These are phyloP conservation scores for Rhododendron ovatum DNA, from an alignment of 148 eudicot genomes.

Conservation along the genomic window DNA sequence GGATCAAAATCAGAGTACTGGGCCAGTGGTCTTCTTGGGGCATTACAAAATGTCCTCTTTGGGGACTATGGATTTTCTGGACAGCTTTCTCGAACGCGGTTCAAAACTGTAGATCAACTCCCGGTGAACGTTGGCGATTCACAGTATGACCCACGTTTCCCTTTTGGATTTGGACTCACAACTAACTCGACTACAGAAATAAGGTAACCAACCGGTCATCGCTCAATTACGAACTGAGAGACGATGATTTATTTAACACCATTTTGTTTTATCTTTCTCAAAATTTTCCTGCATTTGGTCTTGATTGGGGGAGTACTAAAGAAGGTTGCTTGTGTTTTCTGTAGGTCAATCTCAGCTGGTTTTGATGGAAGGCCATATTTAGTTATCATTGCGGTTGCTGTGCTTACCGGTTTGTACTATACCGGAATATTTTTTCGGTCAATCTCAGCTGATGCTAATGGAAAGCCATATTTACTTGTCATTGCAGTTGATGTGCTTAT, in stretches of 20 bases:
- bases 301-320: neutral
- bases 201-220: neutral
- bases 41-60: conserved; percentile 33
- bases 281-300: neutral
- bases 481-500: conserved; percentile 23
- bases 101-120: conserved; percentile 71
- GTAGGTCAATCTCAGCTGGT: conserved; percentile 53
- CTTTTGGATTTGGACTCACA: conserved; percentile 65
- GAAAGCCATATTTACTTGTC: conserved; percentile 28
- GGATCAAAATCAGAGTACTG: no score
- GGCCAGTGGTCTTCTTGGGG: no score
- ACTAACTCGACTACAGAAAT: conserved; percentile 15
- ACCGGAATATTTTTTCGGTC: conserved; percentile 32
- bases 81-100: conserved; percentile 71
- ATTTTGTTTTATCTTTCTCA: neutral
- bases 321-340: conserved; percentile 11
- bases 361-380: conserved; percentile 28
- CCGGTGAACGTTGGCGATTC: conserved; percentile 75
- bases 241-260: neutral
- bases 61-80: conserved; percentile 75
- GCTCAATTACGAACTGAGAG: neutral
- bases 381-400: conserved; percentile 18
- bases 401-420: conserved; percentile 32
- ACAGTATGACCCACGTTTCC: conserved; percentile 76
- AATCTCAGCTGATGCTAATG: conserved; percentile 34